These are phyloP conservation scores for Nicotiana otophora DNA, from an alignment of 257 asterid genomes.

Conservation along the genomic window DNA sequence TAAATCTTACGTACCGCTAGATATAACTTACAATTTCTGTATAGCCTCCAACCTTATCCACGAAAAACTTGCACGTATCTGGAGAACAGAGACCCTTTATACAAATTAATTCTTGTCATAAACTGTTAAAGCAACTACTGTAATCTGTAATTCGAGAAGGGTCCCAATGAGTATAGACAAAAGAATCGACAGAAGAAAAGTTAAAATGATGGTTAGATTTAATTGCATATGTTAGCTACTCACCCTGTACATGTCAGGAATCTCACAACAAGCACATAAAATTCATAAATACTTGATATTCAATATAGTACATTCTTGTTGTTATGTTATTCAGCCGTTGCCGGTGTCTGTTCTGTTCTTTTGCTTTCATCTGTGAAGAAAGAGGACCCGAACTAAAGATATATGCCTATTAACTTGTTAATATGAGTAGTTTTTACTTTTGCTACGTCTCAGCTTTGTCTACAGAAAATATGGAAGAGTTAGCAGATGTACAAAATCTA, in stretches of 20 bases:
- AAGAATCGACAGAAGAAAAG: constrained; percentile 4
- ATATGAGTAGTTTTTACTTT: not conserved
- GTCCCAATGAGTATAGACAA: not conserved
- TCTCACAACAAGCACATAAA: not conserved
- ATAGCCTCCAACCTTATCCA: not conserved
- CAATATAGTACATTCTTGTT: not conserved
- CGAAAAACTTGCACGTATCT: not conserved
- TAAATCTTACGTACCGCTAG: too few species aligned
- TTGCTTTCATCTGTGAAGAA: not conserved
- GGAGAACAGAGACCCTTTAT: not conserved
- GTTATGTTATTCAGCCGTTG: not conserved
- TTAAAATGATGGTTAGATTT: not conserved
- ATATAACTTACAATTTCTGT: too few species aligned
- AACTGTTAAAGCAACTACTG: not conserved
- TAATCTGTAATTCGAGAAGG: not conserved
- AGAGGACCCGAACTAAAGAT: not conserved
- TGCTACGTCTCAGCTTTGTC: not conserved
- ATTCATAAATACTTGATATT: not conserved
- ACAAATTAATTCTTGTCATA: not conserved
- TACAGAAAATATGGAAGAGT: not conserved
- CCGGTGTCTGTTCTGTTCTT: not conserved
- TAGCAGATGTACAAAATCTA: not conserved
- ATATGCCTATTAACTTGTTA: too few species aligned
- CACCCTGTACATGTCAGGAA: not conserved
- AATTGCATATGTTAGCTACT: not conserved